Evolutionary conservation across 345 rosid species (phyloP).

Genomic region (Diplotaxis tenuifolia): DNA sequence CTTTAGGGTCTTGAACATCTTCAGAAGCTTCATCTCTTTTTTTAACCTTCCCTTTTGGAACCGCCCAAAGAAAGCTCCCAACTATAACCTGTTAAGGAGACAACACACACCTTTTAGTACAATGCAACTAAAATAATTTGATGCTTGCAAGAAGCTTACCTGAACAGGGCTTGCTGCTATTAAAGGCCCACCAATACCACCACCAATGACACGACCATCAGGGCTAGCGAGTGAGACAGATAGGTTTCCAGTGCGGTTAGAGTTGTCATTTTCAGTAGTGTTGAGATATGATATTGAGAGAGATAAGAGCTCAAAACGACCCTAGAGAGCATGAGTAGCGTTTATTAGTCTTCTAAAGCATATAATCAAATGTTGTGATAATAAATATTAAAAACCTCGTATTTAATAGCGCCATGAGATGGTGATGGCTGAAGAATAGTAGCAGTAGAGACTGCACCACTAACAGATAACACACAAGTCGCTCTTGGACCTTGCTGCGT

Average conservation of each 20-base stretch:
- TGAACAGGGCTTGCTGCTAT: slow-evolving; percentile 90
- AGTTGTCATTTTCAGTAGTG: slow-evolving; percentile 44
- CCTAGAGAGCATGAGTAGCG: slow-evolving; percentile 46
- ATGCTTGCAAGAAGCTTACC: slow-evolving; percentile 35
- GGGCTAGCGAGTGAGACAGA: slow-evolving; percentile 90
- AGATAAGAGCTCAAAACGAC: slow-evolving; percentile 83
- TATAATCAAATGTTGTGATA: neutral
- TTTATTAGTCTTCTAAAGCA: neutral
- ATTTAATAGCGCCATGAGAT: slow-evolving; percentile 74
- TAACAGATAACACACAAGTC: slow-evolving; percentile 79
- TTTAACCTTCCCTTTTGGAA: slow-evolving; percentile 61
- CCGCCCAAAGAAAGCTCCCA: slow-evolving; percentile 92
- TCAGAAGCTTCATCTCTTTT: slow-evolving; percentile 50
- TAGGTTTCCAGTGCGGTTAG: slow-evolving; percentile 64
- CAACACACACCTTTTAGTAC: neutral
- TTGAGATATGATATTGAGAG: slow-evolving; percentile 75
- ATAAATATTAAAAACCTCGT: slow-evolving; percentile 56
- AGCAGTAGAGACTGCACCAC: slow-evolving; percentile 84
- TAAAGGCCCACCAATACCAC: slow-evolving; percentile 86
- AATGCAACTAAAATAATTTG: neutral
- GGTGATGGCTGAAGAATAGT: slow-evolving; percentile 77
- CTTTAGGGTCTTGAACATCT: slow-evolving; percentile 43
- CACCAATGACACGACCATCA: slow-evolving; percentile 91
- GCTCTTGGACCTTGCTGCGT: slow-evolving; percentile 88
- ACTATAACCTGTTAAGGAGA: slow-evolving; percentile 56